Evolutionary conservation across 2,329 filamentous ascomycete genomes (phyloP).

Genomic region (Ophiosphaerella narmari): DNA sequence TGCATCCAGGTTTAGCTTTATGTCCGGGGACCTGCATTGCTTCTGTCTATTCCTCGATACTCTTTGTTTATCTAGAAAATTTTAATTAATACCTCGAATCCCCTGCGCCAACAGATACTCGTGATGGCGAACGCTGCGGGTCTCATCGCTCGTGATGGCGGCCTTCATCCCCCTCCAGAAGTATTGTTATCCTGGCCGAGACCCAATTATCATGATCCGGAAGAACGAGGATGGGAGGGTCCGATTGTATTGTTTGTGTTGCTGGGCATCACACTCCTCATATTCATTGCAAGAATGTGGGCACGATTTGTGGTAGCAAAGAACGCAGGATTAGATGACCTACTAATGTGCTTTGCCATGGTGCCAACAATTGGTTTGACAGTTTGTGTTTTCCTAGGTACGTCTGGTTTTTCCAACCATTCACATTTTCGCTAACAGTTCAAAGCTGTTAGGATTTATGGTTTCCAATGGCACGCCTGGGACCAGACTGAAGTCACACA

Average conservation of each 20-base stretch:
- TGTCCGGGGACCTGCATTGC: neutral
- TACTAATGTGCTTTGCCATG: slow-evolving; percentile 52
- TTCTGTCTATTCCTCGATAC: slow-evolving; percentile 3
- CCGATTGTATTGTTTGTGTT: slow-evolving; percentile 50
- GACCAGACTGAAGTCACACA: slow-evolving; percentile 35
- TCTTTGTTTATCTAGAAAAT: neutral
- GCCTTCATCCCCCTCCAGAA: slow-evolving; percentile 45
- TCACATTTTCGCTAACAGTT: slow-evolving; percentile 10
- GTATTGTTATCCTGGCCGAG: slow-evolving; percentile 52
- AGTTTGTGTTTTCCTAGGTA: slow-evolving; percentile 34
- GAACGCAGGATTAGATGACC: slow-evolving; percentile 55
- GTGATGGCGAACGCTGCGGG: slow-evolving; percentile 8
- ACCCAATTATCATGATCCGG: slow-evolving; percentile 55
- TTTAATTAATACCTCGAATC: too few relatives aligned
- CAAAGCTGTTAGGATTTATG: slow-evolving; percentile 33
- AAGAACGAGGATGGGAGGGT: slow-evolving; percentile 50
- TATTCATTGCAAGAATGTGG: slow-evolving; percentile 53
- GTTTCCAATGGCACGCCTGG: slow-evolving; percentile 41
- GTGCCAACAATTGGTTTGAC: slow-evolving; percentile 43
- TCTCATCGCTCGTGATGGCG: slow-evolving; percentile 31
- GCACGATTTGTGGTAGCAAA: slow-evolving; percentile 52
- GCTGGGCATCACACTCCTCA: slow-evolving; percentile 45
- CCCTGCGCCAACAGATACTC: neutral
- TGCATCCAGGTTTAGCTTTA: slow-evolving; percentile 14
- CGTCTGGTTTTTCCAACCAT: neutral